Evolutionary conservation across 2,329 filamentous ascomycete species (phyloP).

Genomic region (Colletotrichum tropicale): DNA sequence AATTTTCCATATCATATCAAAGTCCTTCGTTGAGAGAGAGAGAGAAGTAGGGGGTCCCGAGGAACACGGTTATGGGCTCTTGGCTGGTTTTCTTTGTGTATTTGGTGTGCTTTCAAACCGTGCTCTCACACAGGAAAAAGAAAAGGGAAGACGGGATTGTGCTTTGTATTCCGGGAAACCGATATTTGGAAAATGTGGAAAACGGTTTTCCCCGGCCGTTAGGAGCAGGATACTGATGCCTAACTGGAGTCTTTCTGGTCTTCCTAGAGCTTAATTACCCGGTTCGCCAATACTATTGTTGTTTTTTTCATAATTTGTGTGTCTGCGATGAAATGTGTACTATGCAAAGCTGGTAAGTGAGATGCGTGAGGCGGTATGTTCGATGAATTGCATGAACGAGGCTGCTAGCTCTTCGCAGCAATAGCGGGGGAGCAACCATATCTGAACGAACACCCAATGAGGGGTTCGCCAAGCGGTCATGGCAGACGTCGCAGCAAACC

Average conservation of each 20-base stretch:
- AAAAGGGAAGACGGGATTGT: background rate
- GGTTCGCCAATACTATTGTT: background rate
- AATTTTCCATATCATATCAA: background rate
- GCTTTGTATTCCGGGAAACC: background rate
- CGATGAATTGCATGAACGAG: background rate
- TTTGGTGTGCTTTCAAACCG: background rate
- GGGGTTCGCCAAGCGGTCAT: background rate
- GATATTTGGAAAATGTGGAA: background rate
- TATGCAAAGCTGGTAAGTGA: background rate
- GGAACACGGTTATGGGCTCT: background rate
- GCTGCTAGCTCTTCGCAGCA: background rate
- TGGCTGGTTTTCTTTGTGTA: background rate
- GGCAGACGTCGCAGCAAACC: background rate
- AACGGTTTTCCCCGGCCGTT: background rate
- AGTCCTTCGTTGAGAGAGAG: background rate
- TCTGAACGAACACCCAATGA: background rate
- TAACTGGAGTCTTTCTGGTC: conserved; percentile 10
- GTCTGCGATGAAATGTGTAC: background rate
- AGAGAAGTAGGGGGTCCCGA: background rate
- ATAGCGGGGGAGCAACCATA: background rate
- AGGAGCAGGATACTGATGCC: background rate
- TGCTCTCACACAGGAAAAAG: background rate
- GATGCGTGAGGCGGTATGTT: background rate
- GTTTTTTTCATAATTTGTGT: background rate
- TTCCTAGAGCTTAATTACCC: conserved; percentile 9